Evolutionary conservation across 2,329 filamentous ascomycete species (phyloP).

Genomic region (Diaporthe aspalathi): DNA sequence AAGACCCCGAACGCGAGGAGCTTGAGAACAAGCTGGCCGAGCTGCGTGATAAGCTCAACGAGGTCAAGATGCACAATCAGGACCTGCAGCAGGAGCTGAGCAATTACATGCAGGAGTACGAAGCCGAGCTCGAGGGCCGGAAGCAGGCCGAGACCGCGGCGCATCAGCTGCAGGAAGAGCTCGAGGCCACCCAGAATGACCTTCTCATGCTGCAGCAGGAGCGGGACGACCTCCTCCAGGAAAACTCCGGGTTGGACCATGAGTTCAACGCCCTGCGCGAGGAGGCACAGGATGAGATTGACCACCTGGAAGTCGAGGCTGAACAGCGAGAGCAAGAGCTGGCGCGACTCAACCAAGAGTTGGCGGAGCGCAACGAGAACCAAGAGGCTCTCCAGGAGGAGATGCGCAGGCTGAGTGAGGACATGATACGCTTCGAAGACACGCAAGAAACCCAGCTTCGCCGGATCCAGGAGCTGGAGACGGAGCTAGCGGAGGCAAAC

Average conservation of each 20-base stretch:
- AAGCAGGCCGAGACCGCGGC: conserved; percentile 68
- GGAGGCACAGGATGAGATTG: conserved; percentile 75
- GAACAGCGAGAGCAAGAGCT: conserved; percentile 79
- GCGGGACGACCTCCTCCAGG: conserved; percentile 84
- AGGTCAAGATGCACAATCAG: conserved; percentile 89
- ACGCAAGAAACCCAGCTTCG: conserved; percentile 83
- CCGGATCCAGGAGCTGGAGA: conserved; percentile 84
- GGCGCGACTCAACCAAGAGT: conserved; percentile 75
- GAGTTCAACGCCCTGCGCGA: conserved; percentile 71
- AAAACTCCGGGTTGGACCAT: conserved; percentile 65
- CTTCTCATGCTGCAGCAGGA: conserved; percentile 82
- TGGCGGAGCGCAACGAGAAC: conserved; percentile 84
- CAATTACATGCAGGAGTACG: conserved; percentile 82
- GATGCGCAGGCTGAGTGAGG: conserved; percentile 91
- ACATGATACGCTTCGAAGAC: conserved; percentile 87
- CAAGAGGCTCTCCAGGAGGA: conserved; percentile 92
- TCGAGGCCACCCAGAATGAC: conserved; percentile 83
- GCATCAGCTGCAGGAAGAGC: conserved; percentile 79
- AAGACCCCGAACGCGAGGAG: conserved; percentile 86
- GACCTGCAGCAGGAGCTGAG: conserved; percentile 87
- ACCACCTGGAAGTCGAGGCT: conserved; percentile 75
- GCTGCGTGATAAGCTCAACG: conserved; percentile 86
- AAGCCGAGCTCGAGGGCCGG: conserved; percentile 74
- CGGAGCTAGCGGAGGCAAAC: conserved; percentile 85
- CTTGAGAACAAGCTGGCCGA: conserved; percentile 86